phyloP scores from a whole-genome alignment of 805 yeast genomes.

The Nakazawaea peltata region DNA sequence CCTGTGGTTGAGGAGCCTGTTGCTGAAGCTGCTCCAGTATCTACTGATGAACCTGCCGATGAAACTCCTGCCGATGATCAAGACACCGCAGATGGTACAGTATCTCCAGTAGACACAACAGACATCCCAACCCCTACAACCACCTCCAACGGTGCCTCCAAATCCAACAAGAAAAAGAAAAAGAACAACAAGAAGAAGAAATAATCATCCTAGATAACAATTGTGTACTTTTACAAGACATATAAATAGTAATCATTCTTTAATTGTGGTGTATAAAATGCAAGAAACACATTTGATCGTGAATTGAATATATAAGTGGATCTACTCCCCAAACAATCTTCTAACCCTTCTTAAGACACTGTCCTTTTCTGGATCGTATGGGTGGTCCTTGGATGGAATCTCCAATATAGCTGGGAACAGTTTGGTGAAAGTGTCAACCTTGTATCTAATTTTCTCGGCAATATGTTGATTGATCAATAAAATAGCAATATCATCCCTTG shows the following conservation, averaged over 20 bases:
- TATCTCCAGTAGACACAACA: constrained; percentile 5
- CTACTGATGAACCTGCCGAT: constrained; percentile 9
- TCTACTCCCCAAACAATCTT: constrained; percentile 88
- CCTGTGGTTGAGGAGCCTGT: constrained; percentile 1
- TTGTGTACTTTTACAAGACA: no score
- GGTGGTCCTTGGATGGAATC: constrained; percentile 97
- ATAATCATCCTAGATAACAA: constrained; percentile 17
- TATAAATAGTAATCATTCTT: no score
- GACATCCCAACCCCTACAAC: neutral
- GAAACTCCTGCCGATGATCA: constrained; percentile 4
- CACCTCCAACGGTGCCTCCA: no score
- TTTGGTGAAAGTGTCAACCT: constrained; percentile 74
- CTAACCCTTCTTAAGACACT: constrained; percentile 90
- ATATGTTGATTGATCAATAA: constrained; percentile 88
- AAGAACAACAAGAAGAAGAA: constrained; percentile 19
- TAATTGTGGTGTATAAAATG: neutral
- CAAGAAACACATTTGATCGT: neutral
- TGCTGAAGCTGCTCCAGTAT: constrained; percentile 6
- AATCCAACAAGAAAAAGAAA: constrained; percentile 6
- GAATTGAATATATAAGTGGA: neutral
- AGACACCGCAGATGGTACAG: constrained; percentile 11
- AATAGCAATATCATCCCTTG: constrained; percentile 87
- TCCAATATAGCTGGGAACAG: constrained; percentile 97
- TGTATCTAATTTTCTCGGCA: constrained; percentile 81
- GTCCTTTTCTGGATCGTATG: constrained; percentile 98